These are phyloP conservation scores for Debaryomyces subglobosus DNA, from an alignment of 1,139 yeast species.

Conservation along the genomic window DNA sequence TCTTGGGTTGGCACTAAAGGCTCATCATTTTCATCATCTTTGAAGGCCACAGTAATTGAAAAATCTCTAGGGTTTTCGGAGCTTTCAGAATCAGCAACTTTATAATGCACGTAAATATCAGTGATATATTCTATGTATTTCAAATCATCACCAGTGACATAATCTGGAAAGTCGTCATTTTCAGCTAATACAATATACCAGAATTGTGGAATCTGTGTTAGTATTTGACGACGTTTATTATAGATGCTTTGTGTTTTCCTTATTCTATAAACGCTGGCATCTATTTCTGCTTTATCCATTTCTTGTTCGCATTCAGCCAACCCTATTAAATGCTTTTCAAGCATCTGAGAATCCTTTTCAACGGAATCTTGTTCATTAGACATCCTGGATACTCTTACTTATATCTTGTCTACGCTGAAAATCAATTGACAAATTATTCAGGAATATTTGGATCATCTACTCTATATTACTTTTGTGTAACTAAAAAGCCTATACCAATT, in stretches of 20 bases:
- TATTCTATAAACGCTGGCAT: conserved; percentile 54
- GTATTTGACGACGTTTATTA: conserved; percentile 47
- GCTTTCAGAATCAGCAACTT: conserved; percentile 32
- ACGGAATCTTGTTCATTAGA: background rate
- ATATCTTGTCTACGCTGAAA: background rate
- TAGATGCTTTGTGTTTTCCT: conserved; percentile 54
- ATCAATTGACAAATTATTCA: background rate
- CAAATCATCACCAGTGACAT: conserved; percentile 65
- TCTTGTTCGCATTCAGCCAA: conserved; percentile 60
- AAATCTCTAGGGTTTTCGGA: conserved; percentile 49
- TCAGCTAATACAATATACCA: conserved; percentile 80
- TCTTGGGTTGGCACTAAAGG: conserved; percentile 50
- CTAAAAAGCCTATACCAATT: background rate
- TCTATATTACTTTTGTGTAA: conserved; percentile 5
- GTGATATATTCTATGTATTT: conserved; percentile 63
- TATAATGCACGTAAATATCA: conserved; percentile 58
- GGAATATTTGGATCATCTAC: background rate
- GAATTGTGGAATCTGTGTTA: conserved; percentile 59
- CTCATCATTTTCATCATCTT: conserved; percentile 32
- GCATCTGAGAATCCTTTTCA: conserved; percentile 7
- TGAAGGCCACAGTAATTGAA: conserved; percentile 57
- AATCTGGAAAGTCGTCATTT: conserved; percentile 76
- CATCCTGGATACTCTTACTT: background rate
- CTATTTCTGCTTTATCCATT: conserved; percentile 58
- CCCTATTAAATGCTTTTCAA: conserved; percentile 24